Conservation (phyloP, 2,329 filamentous ascomycete species). For the Colletotrichum sp. region DNA sequence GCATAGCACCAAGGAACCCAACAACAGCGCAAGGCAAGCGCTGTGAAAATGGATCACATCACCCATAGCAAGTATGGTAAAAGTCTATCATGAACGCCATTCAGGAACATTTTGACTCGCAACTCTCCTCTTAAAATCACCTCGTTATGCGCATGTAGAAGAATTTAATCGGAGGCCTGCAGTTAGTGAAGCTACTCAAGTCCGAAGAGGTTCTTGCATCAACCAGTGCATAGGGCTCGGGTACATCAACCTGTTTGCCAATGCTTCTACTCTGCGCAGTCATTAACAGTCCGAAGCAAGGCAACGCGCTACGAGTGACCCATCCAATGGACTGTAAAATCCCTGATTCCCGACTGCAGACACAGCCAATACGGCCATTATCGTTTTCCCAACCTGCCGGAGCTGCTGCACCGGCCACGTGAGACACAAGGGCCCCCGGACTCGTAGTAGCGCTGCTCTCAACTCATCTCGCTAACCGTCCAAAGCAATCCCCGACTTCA, state of each 20-base stretch:
- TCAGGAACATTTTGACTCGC: not conserved
- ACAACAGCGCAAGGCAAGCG: not conserved
- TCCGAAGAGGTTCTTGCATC: not conserved
- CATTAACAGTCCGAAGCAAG: not conserved
- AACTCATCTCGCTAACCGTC: not conserved
- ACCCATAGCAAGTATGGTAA: not conserved
- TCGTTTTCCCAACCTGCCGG: not conserved
- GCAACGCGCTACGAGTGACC: not conserved
- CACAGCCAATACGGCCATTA: not conserved
- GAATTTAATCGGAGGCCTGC: not conserved
- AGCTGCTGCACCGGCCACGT: not conserved
- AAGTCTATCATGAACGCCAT: not conserved
- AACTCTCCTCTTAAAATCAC: not conserved
- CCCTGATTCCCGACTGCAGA: not conserved
- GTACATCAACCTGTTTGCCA: not conserved
- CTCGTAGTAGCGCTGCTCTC: not conserved
- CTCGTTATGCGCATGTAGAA: too few relatives aligned
- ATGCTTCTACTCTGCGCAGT: not conserved
- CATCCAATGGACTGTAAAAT: not conserved
- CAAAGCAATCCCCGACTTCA: not conserved
- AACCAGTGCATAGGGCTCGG: not conserved
- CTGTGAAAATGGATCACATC: not conserved
- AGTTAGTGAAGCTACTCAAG: not conserved
- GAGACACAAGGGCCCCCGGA: not conserved
- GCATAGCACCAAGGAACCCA: fast-evolving